Evolutionary conservation across 2,329 filamentous ascomycete species (phyloP).

Genomic region (Furcasterigmium furcatum): DNA sequence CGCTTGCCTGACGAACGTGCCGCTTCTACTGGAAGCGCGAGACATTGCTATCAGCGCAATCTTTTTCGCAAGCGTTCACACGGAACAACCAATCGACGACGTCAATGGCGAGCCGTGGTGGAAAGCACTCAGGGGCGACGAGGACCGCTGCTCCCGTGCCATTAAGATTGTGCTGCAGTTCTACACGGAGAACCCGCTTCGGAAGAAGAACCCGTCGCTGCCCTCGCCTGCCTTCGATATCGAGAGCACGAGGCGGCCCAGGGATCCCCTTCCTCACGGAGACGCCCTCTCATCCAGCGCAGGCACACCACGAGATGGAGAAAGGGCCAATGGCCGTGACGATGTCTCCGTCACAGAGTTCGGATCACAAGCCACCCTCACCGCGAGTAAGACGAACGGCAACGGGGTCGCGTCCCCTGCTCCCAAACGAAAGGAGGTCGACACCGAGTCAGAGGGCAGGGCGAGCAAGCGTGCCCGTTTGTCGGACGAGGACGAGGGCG

Average conservation of each 20-base stretch:
- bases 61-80: constrained; percentile 80
- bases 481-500: constrained; percentile 45
- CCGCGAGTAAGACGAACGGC: constrained; percentile 18
- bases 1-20: constrained; percentile 78
- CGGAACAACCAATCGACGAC: constrained; percentile 72
- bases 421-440: constrained; percentile 37
- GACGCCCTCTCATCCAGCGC: constrained; percentile 44
- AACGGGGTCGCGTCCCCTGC: constrained; percentile 29
- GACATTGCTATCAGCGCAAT: constrained; percentile 83
- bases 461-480: constrained; percentile 40
- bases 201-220: constrained; percentile 51
- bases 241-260: constrained; percentile 51
- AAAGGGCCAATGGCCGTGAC: constrained; percentile 39
- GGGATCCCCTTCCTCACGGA: constrained; percentile 37
- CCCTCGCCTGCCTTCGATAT: constrained; percentile 53
- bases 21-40: constrained; percentile 73
- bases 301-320: constrained; percentile 44
- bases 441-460: constrained; percentile 29
- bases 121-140: constrained; percentile 69
- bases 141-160: constrained; percentile 67
- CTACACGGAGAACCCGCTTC: constrained; percentile 61
- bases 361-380: constrained; percentile 30
- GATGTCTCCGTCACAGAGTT: constrained; percentile 27
- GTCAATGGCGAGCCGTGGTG: constrained; percentile 81
- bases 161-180: constrained; percentile 74